Percentiles rank a stretch among this genome's conserved stretches.
phyloP scores from a whole-genome alignment of 495 filamentous ascomycete species.

The Entonaema liquescens region DNA sequence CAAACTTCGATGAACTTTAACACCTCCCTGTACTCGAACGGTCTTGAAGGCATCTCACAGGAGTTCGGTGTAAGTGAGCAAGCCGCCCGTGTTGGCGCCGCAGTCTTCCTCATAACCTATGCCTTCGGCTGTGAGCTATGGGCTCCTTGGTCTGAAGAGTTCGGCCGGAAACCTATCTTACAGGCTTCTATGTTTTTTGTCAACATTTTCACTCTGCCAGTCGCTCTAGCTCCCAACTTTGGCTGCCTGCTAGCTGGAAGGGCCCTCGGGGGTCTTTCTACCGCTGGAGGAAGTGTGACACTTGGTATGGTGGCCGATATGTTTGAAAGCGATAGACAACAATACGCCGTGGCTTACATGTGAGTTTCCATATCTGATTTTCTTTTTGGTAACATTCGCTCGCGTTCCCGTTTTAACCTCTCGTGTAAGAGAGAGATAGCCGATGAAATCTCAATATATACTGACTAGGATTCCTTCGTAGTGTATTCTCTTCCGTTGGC shows the following conservation, averaged over 20 bases:
- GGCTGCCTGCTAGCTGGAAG: slow-evolving; percentile 71
- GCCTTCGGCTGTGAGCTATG: slow-evolving; percentile 85
- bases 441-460: background rate
- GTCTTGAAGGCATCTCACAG: slow-evolving; percentile 65
- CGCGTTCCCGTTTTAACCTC: background rate
- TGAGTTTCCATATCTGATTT: slow-evolving; percentile 17
- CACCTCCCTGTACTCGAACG: slow-evolving; percentile 76
- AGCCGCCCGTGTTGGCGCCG: slow-evolving; percentile 70
- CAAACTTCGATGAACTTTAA: slow-evolving; percentile 91
- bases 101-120: slow-evolving; percentile 76
- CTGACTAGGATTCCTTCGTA: slow-evolving; percentile 21
- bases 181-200: slow-evolving; percentile 74
- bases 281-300: slow-evolving; percentile 81
- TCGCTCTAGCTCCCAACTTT: slow-evolving; percentile 75
- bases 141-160: slow-evolving; percentile 84
- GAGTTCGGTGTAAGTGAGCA: slow-evolving; percentile 71
- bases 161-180: slow-evolving; percentile 77
- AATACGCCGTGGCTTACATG: slow-evolving; percentile 73
- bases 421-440: background rate
- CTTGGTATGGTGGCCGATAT: slow-evolving; percentile 85
- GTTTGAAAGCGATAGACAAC: slow-evolving; percentile 77
- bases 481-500: slow-evolving; percentile 79
- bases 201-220: slow-evolving; percentile 79
- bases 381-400: background rate
- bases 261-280: slow-evolving; percentile 73